phyloP scores from a whole-genome alignment of 2,329 filamentous ascomycete species.

The Fusarium tanahbumbuense region DNA sequence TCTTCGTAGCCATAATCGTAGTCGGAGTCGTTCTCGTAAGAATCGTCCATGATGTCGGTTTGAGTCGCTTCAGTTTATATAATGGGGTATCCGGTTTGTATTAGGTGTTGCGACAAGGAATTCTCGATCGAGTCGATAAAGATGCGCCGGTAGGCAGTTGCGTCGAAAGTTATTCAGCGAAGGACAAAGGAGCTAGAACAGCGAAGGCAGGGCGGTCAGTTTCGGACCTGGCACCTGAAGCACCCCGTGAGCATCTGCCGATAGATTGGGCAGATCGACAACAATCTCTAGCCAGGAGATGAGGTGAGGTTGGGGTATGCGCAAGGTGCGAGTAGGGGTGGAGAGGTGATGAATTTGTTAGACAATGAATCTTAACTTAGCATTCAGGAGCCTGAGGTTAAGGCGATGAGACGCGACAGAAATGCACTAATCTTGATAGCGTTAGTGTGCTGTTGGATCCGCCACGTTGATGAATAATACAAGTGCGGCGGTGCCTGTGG shows the following conservation, averaged over 20 bases:
- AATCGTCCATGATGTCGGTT: conserved; percentile 60
- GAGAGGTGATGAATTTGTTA: conserved; percentile 46
- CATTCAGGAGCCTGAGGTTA: conserved; percentile 41
- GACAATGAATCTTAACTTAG: conserved; percentile 40
- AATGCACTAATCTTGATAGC: not conserved
- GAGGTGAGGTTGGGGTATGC: conserved; percentile 29
- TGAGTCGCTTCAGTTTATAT: not conserved
- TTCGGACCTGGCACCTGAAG: conserved; percentile 49
- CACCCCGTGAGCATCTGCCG: conserved; percentile 50
- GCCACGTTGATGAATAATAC: conserved; percentile 35
- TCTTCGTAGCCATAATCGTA: conserved; percentile 78
- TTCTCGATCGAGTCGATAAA: conserved; percentile 15
- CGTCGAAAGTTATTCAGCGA: conserved; percentile 34
- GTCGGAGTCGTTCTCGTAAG: conserved; percentile 67
- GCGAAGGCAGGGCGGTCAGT: conserved; percentile 48
- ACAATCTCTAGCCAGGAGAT: conserved; percentile 32
- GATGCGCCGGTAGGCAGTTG: conserved; percentile 14
- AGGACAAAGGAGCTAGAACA: conserved; percentile 38
- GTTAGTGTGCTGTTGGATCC: not conserved
- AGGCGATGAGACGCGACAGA: conserved; percentile 42
- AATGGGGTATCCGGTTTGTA: not conserved
- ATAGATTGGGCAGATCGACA: conserved; percentile 39
- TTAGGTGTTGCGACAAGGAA: conserved; percentile 9
- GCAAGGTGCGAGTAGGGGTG: conserved; percentile 34
- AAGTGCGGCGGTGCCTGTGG: not conserved